Base-by-base conservation (phyloP, 768 basidiomycete species). In the Lactifluus hygrophoroides region DNA sequence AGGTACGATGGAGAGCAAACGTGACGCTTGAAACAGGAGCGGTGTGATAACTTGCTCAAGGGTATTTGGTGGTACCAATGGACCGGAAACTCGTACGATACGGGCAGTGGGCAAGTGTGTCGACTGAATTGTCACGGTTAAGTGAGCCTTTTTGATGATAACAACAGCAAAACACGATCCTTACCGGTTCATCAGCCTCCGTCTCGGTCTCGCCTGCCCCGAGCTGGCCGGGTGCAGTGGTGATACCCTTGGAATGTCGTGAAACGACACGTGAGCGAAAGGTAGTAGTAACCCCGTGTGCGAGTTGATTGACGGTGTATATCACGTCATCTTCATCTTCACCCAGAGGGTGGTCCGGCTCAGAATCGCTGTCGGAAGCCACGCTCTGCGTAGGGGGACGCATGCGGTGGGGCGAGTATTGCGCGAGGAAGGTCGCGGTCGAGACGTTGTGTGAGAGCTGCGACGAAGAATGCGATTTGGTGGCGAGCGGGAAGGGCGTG, bases 151-250 rank as follows among this genome's bases (percentile, higher is more conserved):
- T 30, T 40, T 17, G 48, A 51, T 46, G n/a, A 23, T n/a, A 11
- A 40, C 56, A 51, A n/a, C n/a, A n/a, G n/a, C 14, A 51, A 1
- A 23, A 32, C 28, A n/a, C 10, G n/a, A n/a, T 21, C 60, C 86
- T 73, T 67, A 88, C 87, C 35, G 83, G 83, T 65, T 89, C 87
- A 64, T 89, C 87, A 13, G 80, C 76, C 67, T 90, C 88, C 0
- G 88, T 88, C 67, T 90, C 87, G 0, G 88, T 88, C 71, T 89
- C 87, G 7, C 85, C 85, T 27, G 84, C 85, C 60, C 86, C 82
- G 40, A 73, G 66, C 54, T 74, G 73, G 3, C 78, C 84, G 17
- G 79, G 81, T 0, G 80, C 74, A 0, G 86, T 88, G n/a, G 80
- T 84, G 65, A 88, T 87, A 57, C 57, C 53, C 54, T 64, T 64